A percentile compares a stretch with the other conserved stretches of the same genome.
phyloP scores from a whole-genome alignment of 495 filamentous ascomycete species.

The Xylaria scruposa region DNA sequence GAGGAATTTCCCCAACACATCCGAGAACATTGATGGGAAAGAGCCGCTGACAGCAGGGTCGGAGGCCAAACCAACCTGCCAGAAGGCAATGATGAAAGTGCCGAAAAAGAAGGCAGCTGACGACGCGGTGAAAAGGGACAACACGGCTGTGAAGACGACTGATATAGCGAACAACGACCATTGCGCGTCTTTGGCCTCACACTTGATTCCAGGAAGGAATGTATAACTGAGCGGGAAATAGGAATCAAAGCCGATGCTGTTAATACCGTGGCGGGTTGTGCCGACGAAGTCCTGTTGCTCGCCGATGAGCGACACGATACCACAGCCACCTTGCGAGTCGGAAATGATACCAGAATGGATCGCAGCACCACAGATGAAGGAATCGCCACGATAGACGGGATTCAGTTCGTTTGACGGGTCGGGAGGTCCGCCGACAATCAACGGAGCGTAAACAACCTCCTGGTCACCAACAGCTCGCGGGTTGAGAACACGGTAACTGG shows the following conservation, averaged over 20 bases:
- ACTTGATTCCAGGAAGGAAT: constrained; percentile 60
- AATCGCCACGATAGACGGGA: constrained; percentile 78
- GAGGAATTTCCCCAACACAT: constrained; percentile 73
- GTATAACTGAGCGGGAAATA: constrained; percentile 78
- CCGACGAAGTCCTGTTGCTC: constrained; percentile 66
- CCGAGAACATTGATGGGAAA: constrained; percentile 63
- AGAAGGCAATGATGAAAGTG: constrained; percentile 74
- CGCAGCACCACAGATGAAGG: constrained; percentile 80
- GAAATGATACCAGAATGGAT: constrained; percentile 79
- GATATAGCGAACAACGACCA: constrained; percentile 81
- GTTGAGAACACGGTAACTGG: constrained; percentile 67
- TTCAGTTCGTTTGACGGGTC: constrained; percentile 48
- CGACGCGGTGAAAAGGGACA: constrained; percentile 74
- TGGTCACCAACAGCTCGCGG: constrained; percentile 77
- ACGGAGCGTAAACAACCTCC: constrained; percentile 69
- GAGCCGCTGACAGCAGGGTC: constrained; percentile 70
- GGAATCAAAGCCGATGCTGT: constrained; percentile 72
- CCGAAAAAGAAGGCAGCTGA: constrained; percentile 74
- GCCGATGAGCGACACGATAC: constrained; percentile 72
- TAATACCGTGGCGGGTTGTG: constrained; percentile 67
- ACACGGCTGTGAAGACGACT: constrained; percentile 65
- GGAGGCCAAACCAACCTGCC: constrained; percentile 78
- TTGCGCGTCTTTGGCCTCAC: constrained; percentile 67
- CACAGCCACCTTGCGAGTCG: constrained; percentile 75
- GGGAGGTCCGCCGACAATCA: constrained; percentile 77